These are phyloP conservation scores for Ajuga reptans DNA, from an alignment of 305 asterid genomes.

Conservation along the genomic window DNA sequence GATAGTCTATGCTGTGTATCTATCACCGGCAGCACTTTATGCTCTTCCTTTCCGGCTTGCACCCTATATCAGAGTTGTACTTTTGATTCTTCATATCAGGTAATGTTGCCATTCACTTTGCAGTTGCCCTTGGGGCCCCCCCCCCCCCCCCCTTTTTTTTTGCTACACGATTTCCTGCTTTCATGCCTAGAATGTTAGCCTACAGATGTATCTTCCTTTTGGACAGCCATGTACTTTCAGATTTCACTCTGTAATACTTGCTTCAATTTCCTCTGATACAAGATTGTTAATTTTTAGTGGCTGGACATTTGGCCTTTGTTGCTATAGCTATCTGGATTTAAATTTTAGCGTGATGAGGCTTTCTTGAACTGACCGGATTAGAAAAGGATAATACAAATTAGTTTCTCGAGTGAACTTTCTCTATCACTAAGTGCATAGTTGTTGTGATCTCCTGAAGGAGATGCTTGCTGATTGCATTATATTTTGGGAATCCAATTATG, in stretches of 20 bases:
- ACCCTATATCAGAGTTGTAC: conserved; percentile 72
- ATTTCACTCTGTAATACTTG: background rate
- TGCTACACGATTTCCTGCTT: conserved; percentile 13
- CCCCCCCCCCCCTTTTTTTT: no score
- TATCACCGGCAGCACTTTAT: conserved; percentile 59
- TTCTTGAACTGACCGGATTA: background rate
- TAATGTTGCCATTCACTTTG: conserved; percentile 26
- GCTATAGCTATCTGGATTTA: background rate
- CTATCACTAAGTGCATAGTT: background rate
- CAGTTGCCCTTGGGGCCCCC: no score
- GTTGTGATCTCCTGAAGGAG: conserved; percentile 6
- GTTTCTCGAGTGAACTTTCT: no score
- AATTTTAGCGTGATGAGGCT: background rate
- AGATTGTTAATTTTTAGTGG: background rate
- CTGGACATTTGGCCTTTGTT: background rate
- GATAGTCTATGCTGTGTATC: conserved; percentile 43
- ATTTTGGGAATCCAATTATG: background rate
- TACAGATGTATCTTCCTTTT: background rate
- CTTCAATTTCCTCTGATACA: background rate
- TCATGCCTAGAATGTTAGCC: background rate
- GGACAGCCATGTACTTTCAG: background rate
- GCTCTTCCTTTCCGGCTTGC: conserved; percentile 80
- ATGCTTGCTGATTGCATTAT: conserved; percentile 17
- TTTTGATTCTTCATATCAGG: conserved; percentile 73
- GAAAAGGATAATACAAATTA: background rate